Evolutionary conservation across 306 rosid species (phyloP), one percentile per base, ranked within the genome.

Genomic region (Quercus bicolor): DNA sequence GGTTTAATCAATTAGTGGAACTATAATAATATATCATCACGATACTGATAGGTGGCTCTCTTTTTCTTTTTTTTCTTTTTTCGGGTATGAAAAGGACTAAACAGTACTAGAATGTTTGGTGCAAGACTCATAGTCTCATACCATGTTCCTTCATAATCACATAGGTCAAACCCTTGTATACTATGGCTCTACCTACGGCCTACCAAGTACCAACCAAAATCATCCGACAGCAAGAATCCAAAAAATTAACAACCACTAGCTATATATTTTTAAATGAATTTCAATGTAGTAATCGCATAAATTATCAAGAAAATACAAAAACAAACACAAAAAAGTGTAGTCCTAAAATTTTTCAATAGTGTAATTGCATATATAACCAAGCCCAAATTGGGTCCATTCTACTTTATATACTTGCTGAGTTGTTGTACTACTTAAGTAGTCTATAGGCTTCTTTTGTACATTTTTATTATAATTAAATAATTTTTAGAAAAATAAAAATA

Each of bases 141-240:
- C 45, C 98, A 97, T 4, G 96, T 97, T 77, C 98, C 97, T 21
- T 86, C 64, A 89, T 82, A 4, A 96, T 91, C 14, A 90, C 98
- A 37, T 90, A 88, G 62, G 98, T 93, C 29, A 95, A 86, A 28
- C 97, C 99, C 85, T 85, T 88, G 80, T 84, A 95, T 45, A 87
- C 89, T 85, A 40, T 93, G 97, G 85, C 89, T 86, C 96, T 98
- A 91, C 6, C 99, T 97, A 66, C 99, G 45, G 11, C 7, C 99
- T 98, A 66, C 99, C 92, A 82, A 91, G 98, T 97, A 70, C 99
- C 92, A 82, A 93, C 92, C 98, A 92, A 28, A 23, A 31, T 73
- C 72, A 75, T 19, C n/a, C 68, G 86, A 13, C n/a, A 24, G 74
- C 15, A 70, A 33, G 6, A 78, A 23, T 26, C 65, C 65, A 59